phyloP scores from a whole-genome alignment of 2,329 filamentous ascomycete species.

The Penicillium sp. region DNA sequence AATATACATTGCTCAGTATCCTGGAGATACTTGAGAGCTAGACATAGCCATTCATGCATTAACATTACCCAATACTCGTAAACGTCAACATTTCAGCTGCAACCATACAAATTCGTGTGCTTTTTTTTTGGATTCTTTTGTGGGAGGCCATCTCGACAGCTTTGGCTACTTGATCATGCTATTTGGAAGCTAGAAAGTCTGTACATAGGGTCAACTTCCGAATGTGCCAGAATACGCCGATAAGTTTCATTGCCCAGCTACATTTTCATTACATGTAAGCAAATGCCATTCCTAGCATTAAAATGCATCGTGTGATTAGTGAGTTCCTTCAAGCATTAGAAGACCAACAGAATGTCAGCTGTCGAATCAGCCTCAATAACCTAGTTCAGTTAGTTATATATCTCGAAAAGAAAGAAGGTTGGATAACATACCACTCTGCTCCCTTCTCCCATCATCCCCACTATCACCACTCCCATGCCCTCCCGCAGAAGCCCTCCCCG shows the following conservation, averaged over 20 bases:
- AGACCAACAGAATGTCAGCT: background rate
- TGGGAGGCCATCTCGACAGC: background rate
- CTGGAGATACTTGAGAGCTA: background rate
- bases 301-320: too few relatives aligned
- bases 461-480: constrained; percentile 36
- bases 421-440: constrained; percentile 51
- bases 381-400: constrained; percentile 5
- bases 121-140: background rate
- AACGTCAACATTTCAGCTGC: background rate
- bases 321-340: background rate
- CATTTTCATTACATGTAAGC: background rate
- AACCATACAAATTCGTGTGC: background rate
- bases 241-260: background rate
- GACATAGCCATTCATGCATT: background rate
- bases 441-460: constrained; percentile 43
- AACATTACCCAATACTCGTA: background rate
- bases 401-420: background rate
- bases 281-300: background rate
- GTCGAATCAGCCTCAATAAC: constrained; percentile 7
- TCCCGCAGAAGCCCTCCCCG: constrained; percentile 54
- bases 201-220: background rate
- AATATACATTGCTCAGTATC: background rate
- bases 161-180: background rate
- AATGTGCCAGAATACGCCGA: background rate
- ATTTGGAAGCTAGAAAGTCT: background rate